These are phyloP conservation scores for Dipsacomyces acuminosporus DNA, from an alignment of 371 early-diverging fungal species.

Conservation along the genomic window DNA sequence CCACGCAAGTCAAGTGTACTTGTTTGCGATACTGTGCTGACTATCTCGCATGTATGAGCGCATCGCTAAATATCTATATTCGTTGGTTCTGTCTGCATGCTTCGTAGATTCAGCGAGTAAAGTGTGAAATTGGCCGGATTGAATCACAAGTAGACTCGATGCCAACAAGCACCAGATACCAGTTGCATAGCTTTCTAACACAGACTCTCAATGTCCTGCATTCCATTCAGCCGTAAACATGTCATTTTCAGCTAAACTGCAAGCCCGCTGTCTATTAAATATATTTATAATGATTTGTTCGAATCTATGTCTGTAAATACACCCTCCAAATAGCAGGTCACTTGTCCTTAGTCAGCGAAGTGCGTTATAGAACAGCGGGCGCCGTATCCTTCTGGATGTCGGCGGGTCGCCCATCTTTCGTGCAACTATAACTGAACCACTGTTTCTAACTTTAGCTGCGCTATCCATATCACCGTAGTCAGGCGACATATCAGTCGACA, in stretches of 20 bases:
- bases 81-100: not conserved
- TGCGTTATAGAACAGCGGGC: conserved; percentile 4
- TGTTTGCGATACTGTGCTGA: not conserved
- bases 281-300: no score
- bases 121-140: conserved; percentile 7
- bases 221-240: not conserved
- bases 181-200: conserved; percentile 1
- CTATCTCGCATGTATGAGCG: not conserved
- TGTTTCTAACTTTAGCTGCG: not conserved
- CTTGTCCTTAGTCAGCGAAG: no score
- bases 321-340: no score
- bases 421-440: conserved; percentile 2
- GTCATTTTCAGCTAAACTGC: not conserved
- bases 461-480: not conserved
- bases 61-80: not conserved
- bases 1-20: not conserved
- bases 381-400: conserved; percentile 3
- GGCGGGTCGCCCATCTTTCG: conserved; percentile 21
- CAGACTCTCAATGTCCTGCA: conserved; percentile 2
- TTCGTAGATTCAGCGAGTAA: conserved; percentile 5
- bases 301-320: no score
- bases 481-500: not conserved
- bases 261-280: no score
- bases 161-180: not conserved
- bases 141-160: conserved; percentile 1